A percentile compares a stretch with the other conserved stretches of the same genome.
phyloP scores from a whole-genome alignment of 2,329 filamentous ascomycete species.

The Phialophora tarda region DNA sequence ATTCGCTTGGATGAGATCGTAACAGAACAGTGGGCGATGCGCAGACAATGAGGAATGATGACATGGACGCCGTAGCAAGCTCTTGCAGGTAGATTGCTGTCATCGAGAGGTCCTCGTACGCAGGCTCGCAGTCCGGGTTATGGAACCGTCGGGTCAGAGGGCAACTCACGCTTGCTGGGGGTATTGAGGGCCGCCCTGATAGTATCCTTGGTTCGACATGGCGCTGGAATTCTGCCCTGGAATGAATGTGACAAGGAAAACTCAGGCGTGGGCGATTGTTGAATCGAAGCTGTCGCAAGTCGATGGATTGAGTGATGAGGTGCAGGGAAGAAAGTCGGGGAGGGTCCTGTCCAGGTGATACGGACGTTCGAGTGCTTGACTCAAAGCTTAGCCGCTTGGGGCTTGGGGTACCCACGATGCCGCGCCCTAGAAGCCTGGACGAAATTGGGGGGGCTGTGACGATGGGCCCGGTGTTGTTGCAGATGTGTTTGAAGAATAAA shows the following conservation, averaged over 20 bases:
- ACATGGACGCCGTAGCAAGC: not conserved
- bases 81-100: not conserved
- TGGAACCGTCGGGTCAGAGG: not conserved
- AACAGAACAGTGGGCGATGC: not conserved
- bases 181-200: slow-evolving; percentile 38
- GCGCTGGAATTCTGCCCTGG: not conserved
- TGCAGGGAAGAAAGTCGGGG: not conserved
- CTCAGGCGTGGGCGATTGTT: not conserved
- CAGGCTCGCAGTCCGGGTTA: not conserved
- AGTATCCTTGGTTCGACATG: slow-evolving; percentile 40
- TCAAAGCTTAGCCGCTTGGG: slow-evolving; percentile 1
- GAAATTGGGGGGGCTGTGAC: not conserved
- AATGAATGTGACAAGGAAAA: not conserved
- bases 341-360: not conserved
- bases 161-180: slow-evolving; percentile 36
- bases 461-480: not conserved
- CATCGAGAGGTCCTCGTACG: not conserved
- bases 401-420: not conserved
- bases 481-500: not conserved
- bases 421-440: not conserved
- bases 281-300: not conserved
- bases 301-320: not conserved
- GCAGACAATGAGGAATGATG: not conserved
- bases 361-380: not conserved
- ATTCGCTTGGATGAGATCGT: not conserved